Evolutionary conservation across 2,329 filamentous ascomycete genomes (phyloP), one percentile per base, ranked within the genome.

Genomic region (Ramularia collo-cygni): DNA sequence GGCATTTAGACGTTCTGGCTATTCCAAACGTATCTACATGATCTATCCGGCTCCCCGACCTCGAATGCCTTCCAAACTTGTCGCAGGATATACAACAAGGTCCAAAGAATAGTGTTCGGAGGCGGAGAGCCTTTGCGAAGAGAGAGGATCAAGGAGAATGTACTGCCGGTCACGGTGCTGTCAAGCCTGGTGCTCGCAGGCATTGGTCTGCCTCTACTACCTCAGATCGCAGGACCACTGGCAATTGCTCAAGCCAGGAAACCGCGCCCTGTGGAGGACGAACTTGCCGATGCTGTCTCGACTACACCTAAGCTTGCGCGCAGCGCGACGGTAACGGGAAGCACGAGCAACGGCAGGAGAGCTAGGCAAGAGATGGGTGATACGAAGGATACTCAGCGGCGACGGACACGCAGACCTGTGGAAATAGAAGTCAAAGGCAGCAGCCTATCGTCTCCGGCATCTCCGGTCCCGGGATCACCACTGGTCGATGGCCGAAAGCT

Each of bases 61-160:
- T 81, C 83, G 46, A 77, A 81, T 54, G 75, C 83, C 35, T 92
- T 92, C 66, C 81, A 85, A 65, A 90, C 83, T 35, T 90, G 85
- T 59, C 77, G 84, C 44, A 73, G 86, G 56, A 79, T 92, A 52
- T 90, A 89, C 68, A 92, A 92, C 66, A 87, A 86, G 64, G 84
- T 92, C 28, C 85, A 92, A 64, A 80, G 86, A 63, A 86, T 92
- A 53, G 85, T 92, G 17, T 92, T 92, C 61, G 85, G 85, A 14
- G 71, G 83, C 16, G 74, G 80, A 24, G 85, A 90, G 56, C 72
- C 75, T 17, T 72, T 72, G 44, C 75, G 79, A 42, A 72, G 79
- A 50, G 83, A 87, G 54, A 83, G 81, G 66, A 88, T 92, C 60
- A 82, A 79, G 58, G 85, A 90, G 63, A 92, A 92, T 60, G 73